A percentile compares a stretch with the other conserved stretches of the same genome.
Conservation (phyloP, 2,329 filamentous ascomycete species). For the Ceratocystis colombiana region DNA sequence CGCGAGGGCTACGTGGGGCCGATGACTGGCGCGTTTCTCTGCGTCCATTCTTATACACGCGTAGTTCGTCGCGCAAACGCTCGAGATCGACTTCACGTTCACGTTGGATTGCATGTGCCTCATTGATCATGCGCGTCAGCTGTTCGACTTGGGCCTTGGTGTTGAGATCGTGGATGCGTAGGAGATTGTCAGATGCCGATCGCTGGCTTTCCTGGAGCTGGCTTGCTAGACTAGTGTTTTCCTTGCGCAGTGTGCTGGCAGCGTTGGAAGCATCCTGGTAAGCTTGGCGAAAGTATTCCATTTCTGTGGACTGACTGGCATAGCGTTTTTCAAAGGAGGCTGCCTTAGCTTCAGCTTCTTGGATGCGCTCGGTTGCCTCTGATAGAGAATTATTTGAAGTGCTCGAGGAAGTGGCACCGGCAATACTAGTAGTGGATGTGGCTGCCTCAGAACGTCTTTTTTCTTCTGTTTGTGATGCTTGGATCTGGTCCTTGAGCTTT, state of each 20-base stretch:
- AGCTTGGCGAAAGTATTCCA: conserved; percentile 46
- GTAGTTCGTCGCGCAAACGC: conserved; percentile 41
- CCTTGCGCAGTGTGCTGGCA: conserved; percentile 37
- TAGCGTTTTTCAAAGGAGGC: conserved; percentile 33
- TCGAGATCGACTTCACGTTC: conserved; percentile 46
- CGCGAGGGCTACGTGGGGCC: conserved; percentile 48
- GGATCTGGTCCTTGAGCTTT: conserved; percentile 30
- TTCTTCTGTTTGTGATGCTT: conserved; percentile 28
- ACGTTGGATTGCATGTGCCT: conserved; percentile 37
- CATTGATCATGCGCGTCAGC: conserved; percentile 35
- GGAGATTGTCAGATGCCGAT: conserved; percentile 39
- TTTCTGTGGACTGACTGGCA: conserved; percentile 36
- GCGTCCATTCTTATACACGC: conserved; percentile 39
- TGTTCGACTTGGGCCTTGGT: conserved; percentile 32
- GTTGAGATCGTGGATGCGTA: conserved; percentile 41
- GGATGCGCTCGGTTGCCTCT: conserved; percentile 16
- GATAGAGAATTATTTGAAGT: conserved; percentile 7
- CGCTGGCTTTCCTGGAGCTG: conserved; percentile 36
- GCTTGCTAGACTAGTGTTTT: conserved; percentile 40
- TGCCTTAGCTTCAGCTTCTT: conserved; percentile 17
- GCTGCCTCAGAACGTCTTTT: conserved; percentile 33
- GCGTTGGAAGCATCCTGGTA: conserved; percentile 50
- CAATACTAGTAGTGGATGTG: background rate
- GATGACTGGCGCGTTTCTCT: conserved; percentile 48
- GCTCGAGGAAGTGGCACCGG: background rate